Conservation (phyloP, 495 filamentous ascomycete genomes). For the Copromyces sp. region DNA sequence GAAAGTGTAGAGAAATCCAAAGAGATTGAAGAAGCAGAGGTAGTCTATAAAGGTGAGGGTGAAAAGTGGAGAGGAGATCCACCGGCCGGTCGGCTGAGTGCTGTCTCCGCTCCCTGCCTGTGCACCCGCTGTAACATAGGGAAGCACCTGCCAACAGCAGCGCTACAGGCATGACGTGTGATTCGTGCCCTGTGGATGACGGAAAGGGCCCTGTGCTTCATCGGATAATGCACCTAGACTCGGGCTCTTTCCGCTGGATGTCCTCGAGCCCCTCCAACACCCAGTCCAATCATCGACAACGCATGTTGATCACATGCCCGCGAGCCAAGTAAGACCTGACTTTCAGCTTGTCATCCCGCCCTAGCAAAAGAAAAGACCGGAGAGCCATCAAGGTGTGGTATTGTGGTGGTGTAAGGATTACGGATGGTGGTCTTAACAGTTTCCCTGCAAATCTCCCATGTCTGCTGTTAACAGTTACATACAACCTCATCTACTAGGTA, state of each 20-base stretch:
- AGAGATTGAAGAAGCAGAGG: background rate
- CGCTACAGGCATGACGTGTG: background rate
- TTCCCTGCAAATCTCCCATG: background rate
- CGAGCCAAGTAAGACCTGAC: background rate
- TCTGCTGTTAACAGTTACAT: background rate
- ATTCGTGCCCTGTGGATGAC: background rate
- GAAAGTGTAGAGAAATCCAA: background rate
- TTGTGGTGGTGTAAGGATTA: background rate
- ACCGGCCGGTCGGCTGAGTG: background rate
- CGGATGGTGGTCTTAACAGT: background rate
- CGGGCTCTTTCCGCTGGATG: background rate
- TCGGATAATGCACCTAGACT: constrained; percentile 23
- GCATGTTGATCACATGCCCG: background rate
- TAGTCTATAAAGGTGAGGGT: background rate
- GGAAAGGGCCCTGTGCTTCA: background rate
- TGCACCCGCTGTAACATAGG: background rate
- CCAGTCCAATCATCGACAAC: background rate
- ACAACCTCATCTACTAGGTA: background rate
- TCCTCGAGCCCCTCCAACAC: background rate
- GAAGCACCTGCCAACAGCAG: background rate
- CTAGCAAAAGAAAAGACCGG: background rate
- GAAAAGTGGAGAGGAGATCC: background rate
- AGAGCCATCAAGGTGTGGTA: background rate
- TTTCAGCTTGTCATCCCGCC: background rate
- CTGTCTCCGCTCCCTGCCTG: background rate